Evolutionary conservation across 2,329 filamentous ascomycete species (phyloP), one percentile per base, ranked within the genome.

Genomic region (Ceratocystis destructans): DNA sequence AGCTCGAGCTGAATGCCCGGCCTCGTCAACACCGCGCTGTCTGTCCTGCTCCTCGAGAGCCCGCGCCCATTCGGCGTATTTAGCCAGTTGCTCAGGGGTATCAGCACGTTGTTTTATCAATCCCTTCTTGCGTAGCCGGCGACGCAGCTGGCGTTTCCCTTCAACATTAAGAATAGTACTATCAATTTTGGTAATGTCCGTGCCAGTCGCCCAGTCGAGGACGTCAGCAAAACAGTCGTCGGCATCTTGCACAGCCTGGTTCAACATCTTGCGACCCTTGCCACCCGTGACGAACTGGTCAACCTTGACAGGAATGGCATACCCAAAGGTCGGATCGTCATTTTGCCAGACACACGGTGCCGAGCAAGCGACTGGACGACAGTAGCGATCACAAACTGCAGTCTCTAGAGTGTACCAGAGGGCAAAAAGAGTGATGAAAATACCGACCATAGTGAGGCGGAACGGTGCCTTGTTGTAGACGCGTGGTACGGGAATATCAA

Each of bases 231-330:
- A 62, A 69, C 75, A 71, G 70, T 85, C 83, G 5, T 74, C 73
- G 1, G 78, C 69, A 45, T 82, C 77, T 62, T 83, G 78, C 3
- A 71, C 70, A 1, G 76, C 69, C 55, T 73, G 72, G n/a, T 72
- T 72, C 15, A 74, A 72, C 2, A 78, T 55, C 1, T 69, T 70
- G 46, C 80, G 79, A 4, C 80, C 80, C 44, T 73, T 74, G 0
- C 83, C 83, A 17, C 80, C 79, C 0, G 81, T 82, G 7, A 77
- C 71, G 83, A 83, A 86, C 70, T 86, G 79, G 71, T 87, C 83
- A 12, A 86, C 71, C 74, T 86, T 86, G 66, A 84, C 79, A 2
- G 84, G 83, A 59, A 86, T 76, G 1, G 83, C 81, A 48, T 76
- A 77, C n/a, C 83, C 83, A 73, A 83, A 86, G 31, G 79, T 79